These are phyloP conservation scores for Lepidium aucheri DNA, from an alignment of 345 rosid genomes.

Conservation along the genomic window DNA sequence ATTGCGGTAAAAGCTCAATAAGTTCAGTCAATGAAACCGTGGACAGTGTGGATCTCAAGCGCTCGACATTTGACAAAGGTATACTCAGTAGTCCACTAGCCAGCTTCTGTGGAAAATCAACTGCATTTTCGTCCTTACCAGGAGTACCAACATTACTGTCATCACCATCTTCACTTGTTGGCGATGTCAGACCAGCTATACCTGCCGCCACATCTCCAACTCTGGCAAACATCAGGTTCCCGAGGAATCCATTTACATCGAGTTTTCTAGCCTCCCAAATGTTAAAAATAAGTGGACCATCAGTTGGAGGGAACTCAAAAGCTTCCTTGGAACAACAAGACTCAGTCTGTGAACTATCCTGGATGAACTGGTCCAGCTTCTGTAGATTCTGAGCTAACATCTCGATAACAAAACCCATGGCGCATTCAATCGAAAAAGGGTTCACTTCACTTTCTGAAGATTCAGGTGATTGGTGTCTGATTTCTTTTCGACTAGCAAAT, in stretches of 20 bases:
- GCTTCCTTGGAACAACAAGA: conserved; percentile 23
- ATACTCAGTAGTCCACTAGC: conserved; percentile 72
- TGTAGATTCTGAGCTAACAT: conserved; percentile 54
- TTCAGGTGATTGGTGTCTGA: conserved; percentile 11
- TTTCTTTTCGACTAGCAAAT: conserved; percentile 26
- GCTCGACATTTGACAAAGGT: conserved; percentile 91
- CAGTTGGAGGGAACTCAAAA: conserved; percentile 29
- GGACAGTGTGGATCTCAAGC: conserved; percentile 71
- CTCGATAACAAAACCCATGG: conserved; percentile 47
- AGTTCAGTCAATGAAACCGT: conserved; percentile 73
- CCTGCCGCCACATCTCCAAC: conserved; percentile 83
- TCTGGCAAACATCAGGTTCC: conserved; percentile 81
- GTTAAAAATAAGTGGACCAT: conserved; percentile 40
- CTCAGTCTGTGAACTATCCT: conserved; percentile 28
- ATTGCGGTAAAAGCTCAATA: conserved; percentile 74
- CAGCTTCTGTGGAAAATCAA: conserved; percentile 54
- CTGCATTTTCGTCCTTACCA: conserved; percentile 47
- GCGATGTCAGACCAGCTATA: conserved; percentile 62
- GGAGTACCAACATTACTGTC: conserved; percentile 34
- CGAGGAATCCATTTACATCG: conserved; percentile 68
- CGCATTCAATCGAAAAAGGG: conserved; percentile 39
- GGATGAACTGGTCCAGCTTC: conserved; percentile 50
- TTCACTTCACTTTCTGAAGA: conserved; percentile 30
- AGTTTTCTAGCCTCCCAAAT: conserved; percentile 79
- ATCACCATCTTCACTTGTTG: conserved; percentile 50